A percentile compares a stretch with the other conserved stretches of the same genome.
phyloP scores from a whole-genome alignment of 805 yeast genomes.

The Spathaspora girioi region DNA sequence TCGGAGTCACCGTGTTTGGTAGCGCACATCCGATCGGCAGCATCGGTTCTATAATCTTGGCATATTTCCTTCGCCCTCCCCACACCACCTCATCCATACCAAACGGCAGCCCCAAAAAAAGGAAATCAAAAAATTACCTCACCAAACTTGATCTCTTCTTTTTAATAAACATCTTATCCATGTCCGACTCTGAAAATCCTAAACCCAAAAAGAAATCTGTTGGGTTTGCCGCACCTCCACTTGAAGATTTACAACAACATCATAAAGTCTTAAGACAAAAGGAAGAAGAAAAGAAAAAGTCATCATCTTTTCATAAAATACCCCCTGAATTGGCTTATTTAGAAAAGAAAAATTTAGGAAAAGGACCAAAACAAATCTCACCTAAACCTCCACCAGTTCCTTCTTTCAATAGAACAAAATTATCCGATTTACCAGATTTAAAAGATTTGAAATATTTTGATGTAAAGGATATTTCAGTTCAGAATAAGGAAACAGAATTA shows the following conservation, averaged over 20 bases:
- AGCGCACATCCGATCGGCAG: too few relatives aligned
- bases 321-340: constrained; percentile 41
- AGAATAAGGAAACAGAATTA: constrained; percentile 42
- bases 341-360: constrained; percentile 17
- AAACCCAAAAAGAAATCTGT: constrained; percentile 23
- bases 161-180: not conserved
- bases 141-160: not conserved
- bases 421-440: constrained; percentile 11
- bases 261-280: constrained; percentile 24
- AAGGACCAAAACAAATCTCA: constrained; percentile 28
- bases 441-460: constrained; percentile 53
- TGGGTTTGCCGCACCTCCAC: constrained; percentile 37
- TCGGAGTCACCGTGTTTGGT: too few relatives aligned
- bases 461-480: constrained; percentile 44
- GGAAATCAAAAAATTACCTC: not conserved
- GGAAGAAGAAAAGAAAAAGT: constrained; percentile 22
- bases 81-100: too few relatives aligned
- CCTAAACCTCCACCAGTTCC: not conserved
- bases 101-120: not conserved
- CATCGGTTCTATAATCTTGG: too few relatives aligned
- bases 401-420: not conserved
- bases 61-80: too few relatives aligned
- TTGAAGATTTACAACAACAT: constrained; percentile 32
- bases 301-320: constrained; percentile 34
- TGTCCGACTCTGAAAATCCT: not conserved